Evolutionary conservation across 306 rosid genomes (phyloP), one percentile per base, ranked within the genome.

Genomic region (Quercus mongolica): DNA sequence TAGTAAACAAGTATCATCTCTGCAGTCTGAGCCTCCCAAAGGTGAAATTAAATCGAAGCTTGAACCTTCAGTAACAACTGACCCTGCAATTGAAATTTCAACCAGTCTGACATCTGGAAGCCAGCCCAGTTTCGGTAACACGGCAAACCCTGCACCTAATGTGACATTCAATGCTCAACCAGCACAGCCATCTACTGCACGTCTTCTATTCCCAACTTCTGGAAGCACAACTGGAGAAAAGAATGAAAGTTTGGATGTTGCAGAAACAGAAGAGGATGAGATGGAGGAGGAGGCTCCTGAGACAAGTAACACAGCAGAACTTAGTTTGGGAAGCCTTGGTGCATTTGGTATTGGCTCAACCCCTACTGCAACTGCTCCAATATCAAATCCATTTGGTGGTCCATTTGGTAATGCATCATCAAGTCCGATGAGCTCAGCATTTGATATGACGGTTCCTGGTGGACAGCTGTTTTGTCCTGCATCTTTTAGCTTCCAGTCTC

Each of bases 221-320:
- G 77, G 80, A 79, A 81, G 74, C 80, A 84, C 70, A 79, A 67
- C 80, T 52, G 73, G 70, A 15, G 89, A 30, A 76, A 90, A 83
- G 78, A 85, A 73, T 79, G 89, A 58, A 74, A 78, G 77, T 41
- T 70, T 82, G 71, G 93, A 88, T 76, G 85, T 78, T 75, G 86
- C 80, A 74, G 79, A 74, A 74, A 23, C 89, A 44, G 84, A 82
- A 33, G 97, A 92, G 69, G 97, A 92, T 84, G 90, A 91, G 86
- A 95, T 95, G 98, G 99, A 95, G 54, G 98, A 95, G 85, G 98
- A 95, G 83, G 95, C 97, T 81, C 91, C 96, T 0, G 94, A 95
- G 90, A 78, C 85, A 20, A 89, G 83, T 76, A 86, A 75, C 78
- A 26, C 74, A 12, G 14, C 79, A 28, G 93, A 88, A 85, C 87